Evolutionary conservation across 139 green algal genomes (phyloP).

Genomic region (Closterium sp.): DNA sequence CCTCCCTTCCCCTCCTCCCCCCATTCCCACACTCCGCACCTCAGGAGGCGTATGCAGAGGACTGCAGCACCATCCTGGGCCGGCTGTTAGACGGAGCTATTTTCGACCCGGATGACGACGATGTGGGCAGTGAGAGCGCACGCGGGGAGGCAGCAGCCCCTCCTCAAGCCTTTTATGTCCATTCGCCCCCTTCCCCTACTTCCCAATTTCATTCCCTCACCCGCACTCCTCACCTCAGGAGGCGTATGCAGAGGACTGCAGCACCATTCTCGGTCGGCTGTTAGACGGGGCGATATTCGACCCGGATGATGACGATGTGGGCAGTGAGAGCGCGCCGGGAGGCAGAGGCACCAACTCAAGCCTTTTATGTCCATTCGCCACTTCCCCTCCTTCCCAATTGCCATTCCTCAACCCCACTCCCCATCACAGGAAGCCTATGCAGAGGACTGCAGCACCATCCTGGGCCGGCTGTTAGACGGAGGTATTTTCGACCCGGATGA

Average conservation of each 20-base stretch:
- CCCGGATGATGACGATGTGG: neutral
- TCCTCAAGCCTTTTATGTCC: too few relatives aligned
- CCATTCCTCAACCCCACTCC: too few relatives aligned
- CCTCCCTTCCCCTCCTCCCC: neutral
- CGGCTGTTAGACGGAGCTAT: neutral
- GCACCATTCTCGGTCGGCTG: neutral
- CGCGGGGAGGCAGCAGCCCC: neutral
- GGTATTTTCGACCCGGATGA: neutral
- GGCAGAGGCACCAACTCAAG: too few relatives aligned
- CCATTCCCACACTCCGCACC: too few relatives aligned
- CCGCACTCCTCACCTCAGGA: neutral
- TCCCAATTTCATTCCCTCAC: too few relatives aligned
- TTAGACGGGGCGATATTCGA: neutral
- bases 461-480: neutral
- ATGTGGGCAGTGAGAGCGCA: neutral
- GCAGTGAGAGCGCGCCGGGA: neutral
- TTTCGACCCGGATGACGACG: neutral
- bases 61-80: constrained; percentile 8
- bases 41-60: too few relatives aligned
- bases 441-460: constrained; percentile 13
- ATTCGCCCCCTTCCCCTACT: too few relatives aligned
- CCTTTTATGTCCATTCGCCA: too few relatives aligned
- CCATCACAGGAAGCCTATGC: neutral
- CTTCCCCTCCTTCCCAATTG: too few relatives aligned
- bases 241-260: constrained; percentile 20